phyloP scores from a whole-genome alignment of 768 basidiomycete species.

The Phaeotremella skinneri region DNA sequence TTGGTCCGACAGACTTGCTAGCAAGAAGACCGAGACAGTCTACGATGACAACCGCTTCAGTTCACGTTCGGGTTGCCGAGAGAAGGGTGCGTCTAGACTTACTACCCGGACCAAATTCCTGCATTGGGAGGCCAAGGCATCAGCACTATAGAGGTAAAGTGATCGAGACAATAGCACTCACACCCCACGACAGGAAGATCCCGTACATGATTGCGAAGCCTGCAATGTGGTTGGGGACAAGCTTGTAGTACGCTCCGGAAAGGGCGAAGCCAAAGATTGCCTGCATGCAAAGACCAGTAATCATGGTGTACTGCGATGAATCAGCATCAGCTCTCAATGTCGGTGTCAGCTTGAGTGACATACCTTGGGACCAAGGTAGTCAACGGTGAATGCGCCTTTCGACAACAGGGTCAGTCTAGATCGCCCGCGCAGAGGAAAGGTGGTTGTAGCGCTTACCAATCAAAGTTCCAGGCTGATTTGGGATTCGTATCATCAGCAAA shows the following conservation, averaged over 20 bases:
- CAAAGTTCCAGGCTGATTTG: slow-evolving; percentile 56
- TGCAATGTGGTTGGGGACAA: slow-evolving; percentile 51
- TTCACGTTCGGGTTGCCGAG: neutral
- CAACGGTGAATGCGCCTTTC: slow-evolving; percentile 50
- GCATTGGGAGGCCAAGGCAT: neutral
- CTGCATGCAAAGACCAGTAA: slow-evolving; percentile 51
- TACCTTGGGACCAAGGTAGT: slow-evolving; percentile 47
- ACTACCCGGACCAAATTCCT: slow-evolving; percentile 34
- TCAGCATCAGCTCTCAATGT: slow-evolving; percentile 13
- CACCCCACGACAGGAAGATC: slow-evolving; percentile 84
- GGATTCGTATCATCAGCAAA: neutral
- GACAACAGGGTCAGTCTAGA: too few species aligned
- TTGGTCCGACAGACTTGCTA: slow-evolving; percentile 72
- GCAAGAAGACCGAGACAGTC: slow-evolving; percentile 83
- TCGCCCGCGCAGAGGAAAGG: too few species aligned
- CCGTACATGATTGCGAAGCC: slow-evolving; percentile 70
- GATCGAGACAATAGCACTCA: slow-evolving; percentile 50
- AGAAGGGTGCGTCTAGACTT: slow-evolving; percentile 4
- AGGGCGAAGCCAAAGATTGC: slow-evolving; percentile 68
- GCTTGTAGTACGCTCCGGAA: slow-evolving; percentile 68
- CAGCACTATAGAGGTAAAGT: neutral
- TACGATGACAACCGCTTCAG: neutral
- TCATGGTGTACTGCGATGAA: slow-evolving; percentile 50
- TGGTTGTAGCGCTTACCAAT: too few species aligned
- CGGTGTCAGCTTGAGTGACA: neutral